A percentile compares a stretch with the other conserved stretches of the same genome.
phyloP scores from a whole-genome alignment of 306 rosid genomes.

The Hippophae gyantsensis region DNA sequence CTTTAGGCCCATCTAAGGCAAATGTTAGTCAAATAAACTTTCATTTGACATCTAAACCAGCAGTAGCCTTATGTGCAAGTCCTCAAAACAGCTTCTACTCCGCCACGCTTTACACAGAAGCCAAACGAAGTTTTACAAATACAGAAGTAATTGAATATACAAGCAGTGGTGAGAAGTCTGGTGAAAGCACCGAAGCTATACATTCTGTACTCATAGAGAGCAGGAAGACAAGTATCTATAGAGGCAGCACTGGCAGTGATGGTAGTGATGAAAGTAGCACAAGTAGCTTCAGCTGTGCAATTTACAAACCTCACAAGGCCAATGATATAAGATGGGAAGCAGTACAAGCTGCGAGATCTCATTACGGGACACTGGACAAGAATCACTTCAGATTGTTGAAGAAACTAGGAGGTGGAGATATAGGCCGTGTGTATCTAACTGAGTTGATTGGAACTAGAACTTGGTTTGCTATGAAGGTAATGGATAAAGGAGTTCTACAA shows the following conservation, averaged over 20 bases:
- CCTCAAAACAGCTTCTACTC: conserved; percentile 76
- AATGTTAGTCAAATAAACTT: conserved; percentile 27
- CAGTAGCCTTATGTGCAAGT: conserved; percentile 46
- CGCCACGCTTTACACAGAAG: conserved; percentile 60
- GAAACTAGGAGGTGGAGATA: conserved; percentile 88
- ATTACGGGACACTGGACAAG: conserved; percentile 59
- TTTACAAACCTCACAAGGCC: conserved; percentile 79
- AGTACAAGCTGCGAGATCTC: conserved; percentile 61
- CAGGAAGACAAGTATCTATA: conserved; percentile 71
- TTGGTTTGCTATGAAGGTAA: conserved; percentile 91
- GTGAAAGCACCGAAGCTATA: conserved; percentile 47
- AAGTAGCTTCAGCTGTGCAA: conserved; percentile 59
- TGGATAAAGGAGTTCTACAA: conserved; percentile 72
- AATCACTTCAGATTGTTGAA: conserved; percentile 66
- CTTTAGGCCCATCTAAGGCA: conserved; percentile 30
- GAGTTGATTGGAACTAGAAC: conserved; percentile 74
- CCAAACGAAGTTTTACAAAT: conserved; percentile 72
- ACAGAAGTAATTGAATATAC: conserved; percentile 64
- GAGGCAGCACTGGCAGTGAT: conserved; percentile 89
- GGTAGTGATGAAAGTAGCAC: conserved; percentile 83
- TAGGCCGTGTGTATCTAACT: conserved; percentile 76
- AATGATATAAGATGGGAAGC: conserved; percentile 95
- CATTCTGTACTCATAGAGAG: conserved; percentile 63
- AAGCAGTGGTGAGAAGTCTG: conserved; percentile 60
- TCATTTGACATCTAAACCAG: conserved; percentile 29